Evolutionary conservation across 495 filamentous ascomycete genomes (phyloP).

Genomic region (Aspergillus hancockii): DNA sequence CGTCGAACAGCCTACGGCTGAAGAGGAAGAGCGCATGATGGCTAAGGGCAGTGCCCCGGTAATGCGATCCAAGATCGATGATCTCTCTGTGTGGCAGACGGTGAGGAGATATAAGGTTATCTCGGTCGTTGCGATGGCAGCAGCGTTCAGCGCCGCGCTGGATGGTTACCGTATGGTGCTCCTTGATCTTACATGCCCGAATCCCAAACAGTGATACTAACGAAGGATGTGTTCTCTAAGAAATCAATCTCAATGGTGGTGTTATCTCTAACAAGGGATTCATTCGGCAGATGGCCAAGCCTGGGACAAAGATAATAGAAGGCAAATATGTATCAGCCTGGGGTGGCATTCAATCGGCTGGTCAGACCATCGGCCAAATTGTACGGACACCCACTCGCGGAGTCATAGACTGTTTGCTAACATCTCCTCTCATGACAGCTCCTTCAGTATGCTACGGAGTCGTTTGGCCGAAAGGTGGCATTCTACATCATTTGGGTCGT

Average conservation of each 20-base stretch:
- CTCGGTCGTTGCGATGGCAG: slow-evolving; percentile 32
- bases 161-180: slow-evolving; percentile 39
- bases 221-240: slow-evolving; percentile 14
- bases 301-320: slow-evolving; percentile 32
- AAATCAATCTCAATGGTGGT: slow-evolving; percentile 44
- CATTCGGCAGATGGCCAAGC: slow-evolving; percentile 33
- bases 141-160: slow-evolving; percentile 40
- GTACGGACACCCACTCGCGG: slow-evolving; percentile 14
- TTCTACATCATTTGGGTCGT: slow-evolving; percentile 19
- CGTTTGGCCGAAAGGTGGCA: slow-evolving; percentile 16
- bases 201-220: slow-evolving; percentile 1
- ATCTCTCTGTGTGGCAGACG: slow-evolving; percentile 34
- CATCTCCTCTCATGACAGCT: slow-evolving; percentile 15
- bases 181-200: background rate
- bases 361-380: slow-evolving; percentile 37
- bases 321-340: slow-evolving; percentile 41
- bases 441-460: slow-evolving; percentile 34
- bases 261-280: slow-evolving; percentile 44
- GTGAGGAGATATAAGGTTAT: slow-evolving; percentile 27
- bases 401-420: background rate
- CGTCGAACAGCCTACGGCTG: background rate
- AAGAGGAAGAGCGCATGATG: background rate
- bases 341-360: slow-evolving; percentile 43
- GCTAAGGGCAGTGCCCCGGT: background rate
- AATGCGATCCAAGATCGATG: slow-evolving; percentile 35